Conservation (phyloP, 176 grass and related monocot species). For the Cenchrus americanus region DNA sequence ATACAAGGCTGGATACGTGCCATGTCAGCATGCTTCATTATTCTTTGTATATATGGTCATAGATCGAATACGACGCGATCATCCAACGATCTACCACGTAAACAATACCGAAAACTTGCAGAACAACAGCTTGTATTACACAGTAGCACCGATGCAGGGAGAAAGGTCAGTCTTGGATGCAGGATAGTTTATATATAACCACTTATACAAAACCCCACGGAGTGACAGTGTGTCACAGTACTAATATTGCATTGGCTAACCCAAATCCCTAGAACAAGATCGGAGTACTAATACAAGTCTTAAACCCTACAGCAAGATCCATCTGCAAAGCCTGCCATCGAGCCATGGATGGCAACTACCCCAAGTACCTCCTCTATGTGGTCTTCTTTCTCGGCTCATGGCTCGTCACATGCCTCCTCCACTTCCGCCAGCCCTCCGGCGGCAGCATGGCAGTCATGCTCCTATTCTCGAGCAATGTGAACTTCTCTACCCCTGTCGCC, state of each 20-base stretch:
- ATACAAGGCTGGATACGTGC: no score
- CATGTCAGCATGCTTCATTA: no score
- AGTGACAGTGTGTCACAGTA: not conserved
- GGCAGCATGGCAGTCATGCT: not conserved
- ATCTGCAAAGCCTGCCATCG: not conserved
- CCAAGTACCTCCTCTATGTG: slow-evolving; percentile 41
- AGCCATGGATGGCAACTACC: slow-evolving; percentile 40
- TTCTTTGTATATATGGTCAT: no score
- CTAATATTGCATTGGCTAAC: not conserved
- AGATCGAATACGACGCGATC: no score
- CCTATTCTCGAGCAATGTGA: not conserved
- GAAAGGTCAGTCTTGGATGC: no score
- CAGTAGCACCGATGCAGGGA: no score
- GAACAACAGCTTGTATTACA: no score
- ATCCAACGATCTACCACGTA: no score
- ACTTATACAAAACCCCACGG: no score
- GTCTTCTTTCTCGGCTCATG: slow-evolving; percentile 34
- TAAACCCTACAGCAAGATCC: not conserved
- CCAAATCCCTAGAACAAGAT: not conserved
- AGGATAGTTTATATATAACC: no score
- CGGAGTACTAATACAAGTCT: no score
- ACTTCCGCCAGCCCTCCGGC: not conserved
- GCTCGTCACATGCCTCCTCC: not conserved
- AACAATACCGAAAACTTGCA: no score
- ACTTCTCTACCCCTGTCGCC: not conserved